Evolutionary conservation across 257 asterid genomes (phyloP), one percentile per base, ranked within the genome.

Genomic region (Solanum lycopersicoides): DNA sequence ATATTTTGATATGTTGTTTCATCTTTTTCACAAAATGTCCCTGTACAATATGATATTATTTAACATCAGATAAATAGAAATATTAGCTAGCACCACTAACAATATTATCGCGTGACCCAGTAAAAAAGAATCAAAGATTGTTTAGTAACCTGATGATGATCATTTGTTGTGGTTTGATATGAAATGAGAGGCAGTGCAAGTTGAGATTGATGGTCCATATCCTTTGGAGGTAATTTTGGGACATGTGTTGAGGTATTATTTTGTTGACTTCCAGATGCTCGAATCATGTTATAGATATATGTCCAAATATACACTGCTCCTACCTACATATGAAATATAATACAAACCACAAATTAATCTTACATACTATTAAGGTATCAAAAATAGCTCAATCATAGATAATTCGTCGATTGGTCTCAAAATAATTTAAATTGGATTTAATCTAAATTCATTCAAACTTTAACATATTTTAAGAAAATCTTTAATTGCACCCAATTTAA

Each of bases 261-360:
- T 41, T 50, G 87, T 80, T 44, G 73, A n/a, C 42, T 13, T 47
- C 53, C 88, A 60, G n/a, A 86, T 2, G 50, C 86, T 73, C 92
- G 66, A 16, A 90, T 80, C 39, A 90, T 80, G 89, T 87, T 90
- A 60, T 87, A 90, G 16, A 87, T 86, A 44, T 90, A 90, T 15
- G 88, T 86, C 91, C 91, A 90, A 68, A 90, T 90, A 60, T 80
- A 90, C 12, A 89, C 87, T 63, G 88, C 89, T 8, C 92, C 91
- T 32, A 90, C 69, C 69, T 63, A 23, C 69, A 6, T 20, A 20
- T 56, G 25, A 56, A 56, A 56, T 50, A 50, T 50, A 50, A 50
- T 56, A 18, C 25, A 56, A 56, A 56, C 65, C 65, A 56, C 65
- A 56, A 56, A 56, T 56, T 20, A 56, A 56, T 20, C 65, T 53